Percentiles rank a stretch among this genome's conserved stretches.
Conservation (phyloP, 495 filamentous ascomycete species). For the Aspergillus wentii region DNA sequence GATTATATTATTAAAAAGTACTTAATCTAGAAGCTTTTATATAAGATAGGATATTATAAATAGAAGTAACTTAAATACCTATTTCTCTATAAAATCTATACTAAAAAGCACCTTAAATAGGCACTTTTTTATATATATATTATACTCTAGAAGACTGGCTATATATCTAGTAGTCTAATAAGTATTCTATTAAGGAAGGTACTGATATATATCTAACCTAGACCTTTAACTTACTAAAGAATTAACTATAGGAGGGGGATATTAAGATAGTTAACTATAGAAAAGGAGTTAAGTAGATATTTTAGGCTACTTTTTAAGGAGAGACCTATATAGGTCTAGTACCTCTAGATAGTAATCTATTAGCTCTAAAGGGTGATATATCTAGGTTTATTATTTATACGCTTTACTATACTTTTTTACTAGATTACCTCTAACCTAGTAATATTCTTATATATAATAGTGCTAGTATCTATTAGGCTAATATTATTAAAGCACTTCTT, state of each 20-base stretch:
- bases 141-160: background rate
- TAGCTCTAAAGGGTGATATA: too few species aligned
- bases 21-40: too few species aligned
- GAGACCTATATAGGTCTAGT: background rate
- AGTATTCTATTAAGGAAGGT: too few species aligned
- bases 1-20: slow-evolving; percentile 4
- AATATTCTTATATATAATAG: too few species aligned
- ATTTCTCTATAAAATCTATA: too few species aligned
- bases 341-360: background rate
- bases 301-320: background rate
- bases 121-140: background rate
- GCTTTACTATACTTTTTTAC: background rate
- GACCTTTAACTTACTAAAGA: too few species aligned
- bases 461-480: too few species aligned
- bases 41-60: background rate
- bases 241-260: too few species aligned
- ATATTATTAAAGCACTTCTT: background rate
- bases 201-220: background rate
- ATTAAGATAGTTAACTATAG: background rate
- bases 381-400: background rate
- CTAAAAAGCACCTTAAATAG: background rate
- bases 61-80: background rate
- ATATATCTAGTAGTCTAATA: background rate
- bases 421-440: too few species aligned
- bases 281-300: background rate